Conservation (phyloP, 768 basidiomycete species). For the Xerocomus potaroensis region DNA sequence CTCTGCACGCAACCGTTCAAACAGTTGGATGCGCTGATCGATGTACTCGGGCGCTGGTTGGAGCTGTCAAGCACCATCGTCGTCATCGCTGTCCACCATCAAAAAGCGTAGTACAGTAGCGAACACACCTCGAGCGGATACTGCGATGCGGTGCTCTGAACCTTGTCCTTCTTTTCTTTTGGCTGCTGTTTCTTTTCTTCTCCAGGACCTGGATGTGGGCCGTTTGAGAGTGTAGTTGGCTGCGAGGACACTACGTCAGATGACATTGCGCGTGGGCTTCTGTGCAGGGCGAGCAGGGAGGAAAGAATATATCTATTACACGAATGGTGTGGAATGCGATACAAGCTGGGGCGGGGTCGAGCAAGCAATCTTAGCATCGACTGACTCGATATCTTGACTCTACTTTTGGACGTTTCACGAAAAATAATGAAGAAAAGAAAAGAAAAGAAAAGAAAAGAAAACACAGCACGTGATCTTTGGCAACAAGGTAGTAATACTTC, state of each 20-base stretch:
- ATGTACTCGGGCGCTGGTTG: slow-evolving; percentile 84
- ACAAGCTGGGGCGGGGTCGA: slow-evolving; percentile 26
- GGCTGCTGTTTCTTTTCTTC: slow-evolving; percentile 34
- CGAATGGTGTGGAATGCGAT: slow-evolving; percentile 22
- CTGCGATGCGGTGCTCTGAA: slow-evolving; percentile 32
- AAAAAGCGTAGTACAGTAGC: neutral
- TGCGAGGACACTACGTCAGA: slow-evolving; percentile 54
- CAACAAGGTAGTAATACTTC: no score
- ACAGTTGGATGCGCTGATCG: slow-evolving; percentile 85
- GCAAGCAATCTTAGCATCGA: slow-evolving; percentile 34
- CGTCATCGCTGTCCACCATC: neutral
- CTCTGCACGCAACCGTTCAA: slow-evolving; percentile 80
- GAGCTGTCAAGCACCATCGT: slow-evolving; percentile 43
- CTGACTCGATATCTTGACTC: slow-evolving; percentile 16
- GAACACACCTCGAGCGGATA: slow-evolving; percentile 60
- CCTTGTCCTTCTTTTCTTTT: slow-evolving; percentile 44
- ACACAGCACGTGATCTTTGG: no score
- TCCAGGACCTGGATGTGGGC: slow-evolving; percentile 37
- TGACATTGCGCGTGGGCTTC: slow-evolving; percentile 41
- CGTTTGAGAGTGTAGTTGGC: slow-evolving; percentile 42
- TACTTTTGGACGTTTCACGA: slow-evolving; percentile 22
- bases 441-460: neutral
- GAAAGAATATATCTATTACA: slow-evolving; percentile 4
- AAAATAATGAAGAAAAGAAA: slow-evolving; percentile 5
- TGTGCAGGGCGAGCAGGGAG: slow-evolving; percentile 7